These are phyloP conservation scores for Lachnellula arida DNA, from an alignment of 2,329 filamentous ascomycete genomes.

Conservation along the genomic window DNA sequence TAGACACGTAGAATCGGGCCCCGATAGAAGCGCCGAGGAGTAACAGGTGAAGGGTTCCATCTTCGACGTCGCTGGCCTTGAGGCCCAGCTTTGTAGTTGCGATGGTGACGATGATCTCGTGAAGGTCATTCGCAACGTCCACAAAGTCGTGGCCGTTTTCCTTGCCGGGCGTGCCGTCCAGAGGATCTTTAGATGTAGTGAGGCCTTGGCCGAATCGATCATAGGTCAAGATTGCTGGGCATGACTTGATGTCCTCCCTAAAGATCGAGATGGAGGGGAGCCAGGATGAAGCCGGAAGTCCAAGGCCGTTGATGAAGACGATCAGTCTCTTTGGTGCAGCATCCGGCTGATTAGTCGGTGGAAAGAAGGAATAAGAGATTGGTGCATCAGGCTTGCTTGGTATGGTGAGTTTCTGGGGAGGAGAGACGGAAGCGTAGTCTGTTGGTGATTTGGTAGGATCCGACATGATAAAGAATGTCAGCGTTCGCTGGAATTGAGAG, in stretches of 20 bases:
- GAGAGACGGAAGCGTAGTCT: not conserved
- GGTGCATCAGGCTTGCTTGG: conserved; percentile 30
- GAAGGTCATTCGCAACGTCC: conserved; percentile 28
- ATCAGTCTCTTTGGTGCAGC: conserved; percentile 16
- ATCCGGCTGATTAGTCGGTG: conserved; percentile 10
- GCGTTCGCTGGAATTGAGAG: too few species aligned
- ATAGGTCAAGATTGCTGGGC: conserved; percentile 32
- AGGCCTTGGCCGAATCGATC: conserved; percentile 30
- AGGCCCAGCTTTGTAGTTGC: conserved; percentile 12
- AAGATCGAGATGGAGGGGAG: conserved; percentile 26
- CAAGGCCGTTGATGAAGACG: conserved; percentile 32
- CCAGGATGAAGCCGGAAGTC: conserved; percentile 29
- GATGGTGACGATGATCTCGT: conserved; percentile 27
- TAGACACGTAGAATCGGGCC: conserved; percentile 31
- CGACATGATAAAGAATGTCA: not conserved
- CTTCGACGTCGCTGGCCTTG: not conserved
- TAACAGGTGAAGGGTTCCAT: conserved; percentile 19
- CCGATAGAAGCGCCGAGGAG: conserved; percentile 32
- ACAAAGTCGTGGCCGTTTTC: conserved; percentile 29
- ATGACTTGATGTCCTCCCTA: conserved; percentile 10
- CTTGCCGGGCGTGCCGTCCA: conserved; percentile 17
- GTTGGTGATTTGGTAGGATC: not conserved
- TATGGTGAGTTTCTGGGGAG: conserved; percentile 17
- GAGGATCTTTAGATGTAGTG: conserved; percentile 23
- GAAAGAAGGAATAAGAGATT: conserved; percentile 30